Conservation (phyloP, 1,139 yeast genomes). For the Kurtzmaniella quercitrusa region DNA sequence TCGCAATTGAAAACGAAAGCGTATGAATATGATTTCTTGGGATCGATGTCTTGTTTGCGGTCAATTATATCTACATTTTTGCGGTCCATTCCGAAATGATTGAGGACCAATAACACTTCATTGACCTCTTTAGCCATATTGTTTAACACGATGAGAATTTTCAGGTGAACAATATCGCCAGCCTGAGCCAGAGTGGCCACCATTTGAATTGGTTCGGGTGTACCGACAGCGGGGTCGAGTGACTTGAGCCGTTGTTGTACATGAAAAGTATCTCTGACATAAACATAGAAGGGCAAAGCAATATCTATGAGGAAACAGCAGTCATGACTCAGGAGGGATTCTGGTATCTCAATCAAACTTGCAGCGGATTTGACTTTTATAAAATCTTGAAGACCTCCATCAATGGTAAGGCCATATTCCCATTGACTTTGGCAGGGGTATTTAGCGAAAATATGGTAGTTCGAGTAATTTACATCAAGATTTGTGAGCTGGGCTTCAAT, state of each 20-base stretch:
- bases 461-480: conserved; percentile 6
- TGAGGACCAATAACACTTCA: conserved; percentile 33
- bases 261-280: conserved; percentile 14
- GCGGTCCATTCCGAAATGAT: conserved; percentile 27
- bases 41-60: conserved; percentile 1
- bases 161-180: conserved; percentile 5
- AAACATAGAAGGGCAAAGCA: conserved; percentile 34
- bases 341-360: conserved; percentile 26
- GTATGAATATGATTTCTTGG: not conserved
- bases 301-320: conserved; percentile 32
- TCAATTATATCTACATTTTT: conserved; percentile 28
- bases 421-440: conserved; percentile 21
- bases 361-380: conserved; percentile 25
- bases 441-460: conserved; percentile 12
- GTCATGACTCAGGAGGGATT: conserved; percentile 34
- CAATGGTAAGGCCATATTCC: conserved; percentile 33
- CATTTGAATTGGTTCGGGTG: not conserved
- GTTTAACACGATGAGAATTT: conserved; percentile 25
- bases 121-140: conserved; percentile 29
- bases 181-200: not conserved
- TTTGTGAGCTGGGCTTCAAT: conserved; percentile 5
- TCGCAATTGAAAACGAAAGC: conserved; percentile 6
- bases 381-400: conserved; percentile 42
- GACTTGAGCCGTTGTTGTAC: conserved; percentile 4
- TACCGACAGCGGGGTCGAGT: not conserved